Evolutionary conservation across 73 alveolate genomes (phyloP).

Genomic region (Paramecium biaurelia): DNA sequence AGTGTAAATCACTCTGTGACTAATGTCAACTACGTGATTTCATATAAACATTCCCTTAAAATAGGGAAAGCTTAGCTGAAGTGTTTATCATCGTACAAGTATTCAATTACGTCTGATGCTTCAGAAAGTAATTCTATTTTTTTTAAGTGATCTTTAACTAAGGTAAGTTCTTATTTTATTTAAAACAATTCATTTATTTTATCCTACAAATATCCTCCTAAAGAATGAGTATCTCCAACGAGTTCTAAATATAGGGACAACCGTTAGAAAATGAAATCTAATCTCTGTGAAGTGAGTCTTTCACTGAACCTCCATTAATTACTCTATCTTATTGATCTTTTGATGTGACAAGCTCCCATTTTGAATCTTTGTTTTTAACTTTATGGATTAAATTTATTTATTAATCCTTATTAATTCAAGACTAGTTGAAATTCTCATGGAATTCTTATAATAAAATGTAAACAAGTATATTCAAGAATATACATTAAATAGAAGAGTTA

Average conservation of each 20-base stretch:
- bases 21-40: background rate
- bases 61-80: slow-evolving; percentile 53
- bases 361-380: background rate
- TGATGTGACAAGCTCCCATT: slow-evolving; percentile 25
- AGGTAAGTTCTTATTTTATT: background rate
- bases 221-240: slow-evolving; percentile 1
- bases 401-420: background rate
- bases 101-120: slow-evolving; percentile 18
- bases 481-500: background rate
- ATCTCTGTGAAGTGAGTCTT: background rate
- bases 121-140: background rate
- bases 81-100: slow-evolving; percentile 30
- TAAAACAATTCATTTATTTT: background rate
- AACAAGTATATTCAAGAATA: background rate
- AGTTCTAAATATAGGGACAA: slow-evolving; percentile 34
- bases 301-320: background rate
- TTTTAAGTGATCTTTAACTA: background rate
- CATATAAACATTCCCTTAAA: slow-evolving; percentile 38
- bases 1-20: slow-evolving; percentile 15
- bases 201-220: slow-evolving; percentile 28
- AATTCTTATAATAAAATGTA: background rate
- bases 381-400: slow-evolving; percentile 10
- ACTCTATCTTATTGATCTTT: background rate
- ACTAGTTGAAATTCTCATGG: background rate
- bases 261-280: background rate